Conservation (phyloP, 371 early-diverging fungal genomes). For the Mortierella sp. region DNA sequence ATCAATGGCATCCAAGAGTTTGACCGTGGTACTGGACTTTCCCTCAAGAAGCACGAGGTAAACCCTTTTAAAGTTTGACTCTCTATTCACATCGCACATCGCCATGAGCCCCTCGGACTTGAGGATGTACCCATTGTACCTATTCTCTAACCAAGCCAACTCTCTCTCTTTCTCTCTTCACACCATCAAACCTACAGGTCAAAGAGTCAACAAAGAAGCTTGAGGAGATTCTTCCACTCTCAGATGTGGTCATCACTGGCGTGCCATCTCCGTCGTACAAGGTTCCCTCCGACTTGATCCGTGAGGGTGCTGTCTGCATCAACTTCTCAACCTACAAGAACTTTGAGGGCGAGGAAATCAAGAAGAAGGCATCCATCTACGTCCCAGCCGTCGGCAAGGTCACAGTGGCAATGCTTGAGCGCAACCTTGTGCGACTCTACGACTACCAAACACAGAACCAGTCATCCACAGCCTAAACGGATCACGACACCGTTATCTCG, state of each 20-base stretch:
- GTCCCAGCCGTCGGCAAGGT: constrained; percentile 98
- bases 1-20: constrained; percentile 90
- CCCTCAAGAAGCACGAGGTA: constrained; percentile 83
- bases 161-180: no score
- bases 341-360: constrained; percentile 88
- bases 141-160: no score
- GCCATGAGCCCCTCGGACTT: no score
- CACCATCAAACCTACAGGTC: no score
- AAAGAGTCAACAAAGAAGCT: constrained; percentile 75
- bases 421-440: constrained; percentile 89
- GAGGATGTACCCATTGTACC: no score
- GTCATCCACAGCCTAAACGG: no score
- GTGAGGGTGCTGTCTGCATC: constrained; percentile 95
- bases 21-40: constrained; percentile 84
- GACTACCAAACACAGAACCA: constrained; percentile 69
- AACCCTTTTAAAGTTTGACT: no score
- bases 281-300: constrained; percentile 82
- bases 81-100: no score
- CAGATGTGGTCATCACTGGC: constrained; percentile 97
- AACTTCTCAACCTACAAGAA: constrained; percentile 95
- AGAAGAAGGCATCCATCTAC: constrained; percentile 89
- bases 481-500: no score
- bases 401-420: constrained; percentile 96
- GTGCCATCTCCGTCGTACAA: constrained; percentile 92
- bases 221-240: constrained; percentile 83